Conservation (phyloP, 2,329 filamentous ascomycete genomes). For the Trichoderma sp. region DNA sequence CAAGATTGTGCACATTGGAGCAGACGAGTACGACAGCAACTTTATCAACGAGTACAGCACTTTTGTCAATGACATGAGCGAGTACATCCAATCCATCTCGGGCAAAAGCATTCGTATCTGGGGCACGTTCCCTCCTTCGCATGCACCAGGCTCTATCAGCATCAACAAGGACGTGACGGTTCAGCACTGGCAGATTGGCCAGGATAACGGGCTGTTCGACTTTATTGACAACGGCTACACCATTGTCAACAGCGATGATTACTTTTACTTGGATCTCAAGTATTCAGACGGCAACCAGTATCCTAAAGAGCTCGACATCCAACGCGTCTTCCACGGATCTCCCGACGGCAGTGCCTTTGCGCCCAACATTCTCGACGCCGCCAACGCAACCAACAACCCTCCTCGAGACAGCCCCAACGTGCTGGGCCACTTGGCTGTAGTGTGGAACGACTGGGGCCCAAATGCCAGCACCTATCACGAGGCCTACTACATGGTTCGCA, state of each 20-base stretch:
- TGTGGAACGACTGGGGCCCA: slow-evolving; percentile 32
- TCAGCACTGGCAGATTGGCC: slow-evolving; percentile 30
- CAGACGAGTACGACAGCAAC: slow-evolving; percentile 53
- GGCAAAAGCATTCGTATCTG: slow-evolving; percentile 54
- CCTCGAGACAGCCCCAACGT: slow-evolving; percentile 27
- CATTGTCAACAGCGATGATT: slow-evolving; percentile 30
- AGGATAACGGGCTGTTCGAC: slow-evolving; percentile 29
- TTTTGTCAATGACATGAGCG: slow-evolving; percentile 48
- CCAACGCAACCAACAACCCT: slow-evolving; percentile 30
- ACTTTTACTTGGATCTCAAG: slow-evolving; percentile 30
- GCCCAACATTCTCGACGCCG: slow-evolving; percentile 30
- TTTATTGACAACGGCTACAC: slow-evolving; percentile 30
- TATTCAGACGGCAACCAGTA: slow-evolving; percentile 32
- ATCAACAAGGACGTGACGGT: slow-evolving; percentile 29
- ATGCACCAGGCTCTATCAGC: slow-evolving; percentile 16
- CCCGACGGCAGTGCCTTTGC: slow-evolving; percentile 29
- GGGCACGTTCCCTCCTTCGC: slow-evolving; percentile 44
- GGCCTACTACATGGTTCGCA: slow-evolving; percentile 30
- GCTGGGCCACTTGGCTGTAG: slow-evolving; percentile 30
- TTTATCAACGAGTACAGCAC: slow-evolving; percentile 52
- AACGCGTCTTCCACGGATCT: slow-evolving; percentile 28
- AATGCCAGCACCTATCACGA: slow-evolving; percentile 32
- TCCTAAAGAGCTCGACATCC: slow-evolving; percentile 27
- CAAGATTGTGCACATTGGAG: slow-evolving; percentile 57
- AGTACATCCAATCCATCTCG: slow-evolving; percentile 47